Evolutionary conservation across 78 protist genomes (phyloP), one percentile per base, ranked within the genome.

Genomic region (Trichosphaerium sp.): DNA sequence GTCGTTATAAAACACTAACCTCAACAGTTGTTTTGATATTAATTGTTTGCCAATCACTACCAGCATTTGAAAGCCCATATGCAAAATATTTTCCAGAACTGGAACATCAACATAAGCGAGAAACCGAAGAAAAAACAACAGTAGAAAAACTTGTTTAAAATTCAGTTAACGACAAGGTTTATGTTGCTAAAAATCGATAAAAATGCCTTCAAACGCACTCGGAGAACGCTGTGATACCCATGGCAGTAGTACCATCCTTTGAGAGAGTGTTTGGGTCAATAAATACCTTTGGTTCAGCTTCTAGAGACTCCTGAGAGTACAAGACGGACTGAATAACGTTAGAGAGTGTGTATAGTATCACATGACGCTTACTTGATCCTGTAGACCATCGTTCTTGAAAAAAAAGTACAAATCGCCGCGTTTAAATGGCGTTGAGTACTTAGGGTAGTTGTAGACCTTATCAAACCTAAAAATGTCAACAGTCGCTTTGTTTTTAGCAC

Each of bases 21-120:
- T 48, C 42, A 14, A 57, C 71, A 1, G 68, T 40, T 8, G 52
- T 48, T 8, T 28, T 12, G 12, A 91, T 42, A n/a, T 69, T 10
- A 3, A 87, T 28, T 6, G 70, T 71, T 34, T 52, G 57, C 94
- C 96, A 92, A 59, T 89, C 96, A 4, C 71, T 38, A 35, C 94
- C 96, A 34, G 74, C 65, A 38, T 64, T 47, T 7, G 74, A 38
- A 25, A 67, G 42, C 7, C 80, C 60, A 32, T 74, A 74, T 23
- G 81, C 87, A 25, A 80, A 52, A 29, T 25, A 6, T n/a, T 29
- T n/a, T 23, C 83, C 92, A 25, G 55, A 29, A n/a, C 52, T 28
- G 10, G n/a, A n/a, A n/a, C n/a, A n/a, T n/a, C n/a, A n/a, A n/a
- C n/a, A n/a, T n/a, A n/a, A n/a, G n/a, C n/a, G n/a, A n/a, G n/a